phyloP scores from a whole-genome alignment of 1,284 basidiomycete genomes.

The Cystobasidium sp. region DNA sequence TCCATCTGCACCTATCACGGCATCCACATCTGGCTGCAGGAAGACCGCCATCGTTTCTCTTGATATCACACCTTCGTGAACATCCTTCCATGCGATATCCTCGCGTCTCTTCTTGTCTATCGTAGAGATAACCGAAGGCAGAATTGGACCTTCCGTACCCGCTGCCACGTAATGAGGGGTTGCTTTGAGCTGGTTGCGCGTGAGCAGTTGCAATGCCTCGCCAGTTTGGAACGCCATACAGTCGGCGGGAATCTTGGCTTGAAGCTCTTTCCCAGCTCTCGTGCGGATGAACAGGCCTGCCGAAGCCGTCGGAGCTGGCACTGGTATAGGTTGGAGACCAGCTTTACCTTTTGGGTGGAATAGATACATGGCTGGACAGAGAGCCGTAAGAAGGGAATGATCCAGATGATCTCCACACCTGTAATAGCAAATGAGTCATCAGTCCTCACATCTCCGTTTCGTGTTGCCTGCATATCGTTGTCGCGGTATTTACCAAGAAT shows the following conservation, averaged over 20 bases:
- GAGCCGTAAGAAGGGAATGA: conserved; percentile 83
- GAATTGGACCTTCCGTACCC: conserved; percentile 25
- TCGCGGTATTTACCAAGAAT: conserved; percentile 53
- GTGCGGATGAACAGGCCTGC: conserved; percentile 89
- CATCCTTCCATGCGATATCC: conserved; percentile 61
- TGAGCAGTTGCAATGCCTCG: conserved; percentile 85
- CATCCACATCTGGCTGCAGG: conserved; percentile 85
- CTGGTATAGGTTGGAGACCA: conserved; percentile 56
- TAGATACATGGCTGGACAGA: conserved; percentile 83
- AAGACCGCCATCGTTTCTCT: conserved; percentile 67
- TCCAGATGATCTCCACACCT: conserved; percentile 61
- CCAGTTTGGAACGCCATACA: conserved; percentile 90
- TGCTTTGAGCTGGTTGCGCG: conserved; percentile 72
- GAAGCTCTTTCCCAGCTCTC: conserved; percentile 70
- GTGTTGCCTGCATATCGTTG: conserved; percentile 53
- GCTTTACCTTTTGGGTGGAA: conserved; percentile 57
- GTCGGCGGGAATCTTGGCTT: conserved; percentile 78
- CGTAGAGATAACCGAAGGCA: conserved; percentile 33
- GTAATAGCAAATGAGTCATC: neutral
- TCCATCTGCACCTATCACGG: conserved; percentile 65
- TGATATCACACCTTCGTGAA: conserved; percentile 72
- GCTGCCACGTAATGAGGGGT: conserved; percentile 85
- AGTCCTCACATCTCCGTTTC: neutral
- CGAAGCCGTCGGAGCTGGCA: conserved; percentile 69
- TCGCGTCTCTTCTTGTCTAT: conserved; percentile 53